These are phyloP conservation scores for Gossypium lobatum DNA, from an alignment of 441 rosid genomes.

Conservation along the genomic window DNA sequence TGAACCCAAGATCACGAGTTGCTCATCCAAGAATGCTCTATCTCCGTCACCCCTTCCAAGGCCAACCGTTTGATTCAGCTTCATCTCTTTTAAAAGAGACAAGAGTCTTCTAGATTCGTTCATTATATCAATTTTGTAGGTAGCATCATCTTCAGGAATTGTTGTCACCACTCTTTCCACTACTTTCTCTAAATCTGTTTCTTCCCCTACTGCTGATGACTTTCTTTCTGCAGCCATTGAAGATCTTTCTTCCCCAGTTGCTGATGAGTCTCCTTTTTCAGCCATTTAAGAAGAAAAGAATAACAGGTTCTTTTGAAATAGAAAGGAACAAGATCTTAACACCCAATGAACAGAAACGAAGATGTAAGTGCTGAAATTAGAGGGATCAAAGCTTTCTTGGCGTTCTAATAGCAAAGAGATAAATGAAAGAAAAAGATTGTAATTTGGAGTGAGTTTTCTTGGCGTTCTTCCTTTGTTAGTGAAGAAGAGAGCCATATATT, in stretches of 20 bases:
- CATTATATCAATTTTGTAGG: slow-evolving; percentile 5
- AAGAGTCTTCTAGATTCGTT: slow-evolving; percentile 24
- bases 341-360: slow-evolving; percentile 2
- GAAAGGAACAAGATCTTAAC: neutral
- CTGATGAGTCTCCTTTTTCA: neutral
- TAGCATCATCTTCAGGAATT: slow-evolving; percentile 19
- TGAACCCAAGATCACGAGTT: slow-evolving; percentile 30
- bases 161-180: slow-evolving; percentile 12
- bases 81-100: slow-evolving; percentile 19
- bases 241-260: no score
- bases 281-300: slow-evolving; percentile 13
- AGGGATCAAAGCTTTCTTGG: neutral
- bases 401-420: neutral
- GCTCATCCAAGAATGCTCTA: neutral
- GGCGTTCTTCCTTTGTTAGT: neutral
- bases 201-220: neutral
- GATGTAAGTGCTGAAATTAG: neutral
- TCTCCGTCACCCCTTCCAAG: neutral
- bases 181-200: slow-evolving; percentile 17
- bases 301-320: neutral
- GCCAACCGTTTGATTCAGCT: slow-evolving; percentile 11
- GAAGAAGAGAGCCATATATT: no score
- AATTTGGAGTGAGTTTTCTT: neutral
- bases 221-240: no score
- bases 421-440: neutral